Conservation (phyloP, 345 rosid genomes). For the Lepidium africanum region DNA sequence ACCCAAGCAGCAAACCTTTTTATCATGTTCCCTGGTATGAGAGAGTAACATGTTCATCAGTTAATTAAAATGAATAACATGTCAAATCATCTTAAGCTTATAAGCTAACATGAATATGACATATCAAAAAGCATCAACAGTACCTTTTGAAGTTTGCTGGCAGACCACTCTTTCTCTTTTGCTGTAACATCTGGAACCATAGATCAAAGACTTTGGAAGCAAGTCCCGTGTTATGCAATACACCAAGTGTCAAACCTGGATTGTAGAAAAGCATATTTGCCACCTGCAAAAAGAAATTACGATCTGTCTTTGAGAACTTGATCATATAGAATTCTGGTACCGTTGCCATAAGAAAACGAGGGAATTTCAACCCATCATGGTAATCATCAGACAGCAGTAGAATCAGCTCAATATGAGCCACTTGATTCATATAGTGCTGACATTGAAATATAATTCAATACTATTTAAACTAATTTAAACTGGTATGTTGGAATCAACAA, state of each 20-base stretch:
- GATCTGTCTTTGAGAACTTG: neutral
- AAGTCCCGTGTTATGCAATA: conserved; percentile 79
- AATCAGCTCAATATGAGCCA: neutral
- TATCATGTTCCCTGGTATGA: conserved; percentile 76
- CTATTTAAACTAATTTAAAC: neutral
- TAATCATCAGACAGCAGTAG: neutral
- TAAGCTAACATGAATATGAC: neutral
- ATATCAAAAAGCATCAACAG: neutral
- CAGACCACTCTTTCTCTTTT: conserved; percentile 77
- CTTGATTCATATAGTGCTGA: neutral
- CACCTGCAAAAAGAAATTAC: conserved; percentile 41
- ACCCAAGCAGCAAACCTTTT: conserved; percentile 98
- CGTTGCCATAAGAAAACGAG: neutral
- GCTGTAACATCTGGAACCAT: conserved; percentile 97
- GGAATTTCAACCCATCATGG: neutral
- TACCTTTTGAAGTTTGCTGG: conserved; percentile 84
- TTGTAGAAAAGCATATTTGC: conserved; percentile 94
- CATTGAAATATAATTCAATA: neutral
- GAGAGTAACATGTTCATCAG: neutral
- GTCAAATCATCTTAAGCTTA: neutral
- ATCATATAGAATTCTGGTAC: neutral
- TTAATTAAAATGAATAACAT: neutral
- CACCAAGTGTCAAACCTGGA: conserved; percentile 61
- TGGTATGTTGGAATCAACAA: neutral
- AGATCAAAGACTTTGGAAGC: conserved; percentile 65